A percentile compares a stretch with the other conserved stretches of the same genome.
Evolutionary conservation across 306 rosid species (phyloP).

Genomic region (Quercus gilva): DNA sequence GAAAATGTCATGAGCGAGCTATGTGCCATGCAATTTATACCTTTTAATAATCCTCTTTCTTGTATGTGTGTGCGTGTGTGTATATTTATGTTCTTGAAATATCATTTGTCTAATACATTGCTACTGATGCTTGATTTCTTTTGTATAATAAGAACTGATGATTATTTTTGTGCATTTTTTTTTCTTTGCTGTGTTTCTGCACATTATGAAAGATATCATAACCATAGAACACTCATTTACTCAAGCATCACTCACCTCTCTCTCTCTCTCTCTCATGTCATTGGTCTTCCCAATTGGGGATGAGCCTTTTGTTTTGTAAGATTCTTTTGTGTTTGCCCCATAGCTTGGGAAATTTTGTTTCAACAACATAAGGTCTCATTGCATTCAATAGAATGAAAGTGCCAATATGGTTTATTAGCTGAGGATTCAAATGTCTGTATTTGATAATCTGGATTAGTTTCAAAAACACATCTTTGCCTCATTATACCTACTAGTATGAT

Average conservation of each 20-base stretch:
- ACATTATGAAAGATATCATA: background rate
- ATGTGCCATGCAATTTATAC: too few species aligned
- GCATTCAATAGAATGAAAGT: background rate
- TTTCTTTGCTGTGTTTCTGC: background rate
- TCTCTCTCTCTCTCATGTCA: background rate
- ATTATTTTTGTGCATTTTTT: background rate
- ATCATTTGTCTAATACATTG: background rate
- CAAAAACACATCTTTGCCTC: background rate
- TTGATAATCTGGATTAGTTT: background rate
- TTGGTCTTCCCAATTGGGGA: background rate
- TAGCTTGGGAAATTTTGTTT: background rate
- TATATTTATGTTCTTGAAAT: too few species aligned
- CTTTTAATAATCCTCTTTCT: too few species aligned
- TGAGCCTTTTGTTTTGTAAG: background rate
- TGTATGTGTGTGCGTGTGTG: too few species aligned
- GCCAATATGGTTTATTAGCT: background rate
- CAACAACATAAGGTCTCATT: background rate
- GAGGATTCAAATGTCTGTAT: background rate
- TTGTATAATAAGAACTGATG: background rate
- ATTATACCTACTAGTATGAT: background rate
- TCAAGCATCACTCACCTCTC: background rate
- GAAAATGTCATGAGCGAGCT: too few species aligned
- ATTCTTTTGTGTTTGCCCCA: background rate
- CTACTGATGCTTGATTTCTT: background rate
- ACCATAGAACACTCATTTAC: background rate